These are phyloP conservation scores for Xanthoconium separans DNA, from an alignment of 1,284 basidiomycete genomes.

Conservation along the genomic window DNA sequence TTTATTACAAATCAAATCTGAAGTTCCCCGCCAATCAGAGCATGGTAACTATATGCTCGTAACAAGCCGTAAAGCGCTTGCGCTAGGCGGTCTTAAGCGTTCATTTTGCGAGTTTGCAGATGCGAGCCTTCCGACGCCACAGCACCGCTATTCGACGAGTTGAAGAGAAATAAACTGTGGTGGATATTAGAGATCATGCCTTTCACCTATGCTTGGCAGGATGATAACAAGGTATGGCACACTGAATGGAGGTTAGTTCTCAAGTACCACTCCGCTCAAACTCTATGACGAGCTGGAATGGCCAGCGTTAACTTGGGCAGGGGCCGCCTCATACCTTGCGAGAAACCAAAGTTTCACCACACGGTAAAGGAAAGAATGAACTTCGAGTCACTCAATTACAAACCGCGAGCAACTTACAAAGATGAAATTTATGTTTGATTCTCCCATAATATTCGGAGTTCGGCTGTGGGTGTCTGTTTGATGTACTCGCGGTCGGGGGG, in stretches of 20 bases:
- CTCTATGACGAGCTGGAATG: conserved; percentile 3
- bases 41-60: too few relatives aligned
- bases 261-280: not conserved
- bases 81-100: too few relatives aligned
- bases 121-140: too few relatives aligned
- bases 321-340: conserved; percentile 28
- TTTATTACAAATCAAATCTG: too few relatives aligned
- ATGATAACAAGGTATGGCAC: conserved; percentile 25
- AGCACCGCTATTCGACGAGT: conserved; percentile 27
- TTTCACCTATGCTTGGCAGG: conserved; percentile 27
- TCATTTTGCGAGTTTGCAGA: too few relatives aligned
- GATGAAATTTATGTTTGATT: conserved; percentile 29
- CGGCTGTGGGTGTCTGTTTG: not conserved
- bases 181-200: conserved; percentile 34
- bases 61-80: too few relatives aligned
- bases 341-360: conserved; percentile 29
- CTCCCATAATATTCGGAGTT: not conserved
- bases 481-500: conserved; percentile 16
- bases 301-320: conserved; percentile 30
- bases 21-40: too few relatives aligned
- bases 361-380: conserved; percentile 34
- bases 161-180: conserved; percentile 21
- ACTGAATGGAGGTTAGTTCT: conserved; percentile 27
- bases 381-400: conserved; percentile 22
- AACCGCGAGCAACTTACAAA: conserved; percentile 25